Base-by-base conservation (phyloP, 192 early-diverging fungal species). In the Coemansia sp. region DNA sequence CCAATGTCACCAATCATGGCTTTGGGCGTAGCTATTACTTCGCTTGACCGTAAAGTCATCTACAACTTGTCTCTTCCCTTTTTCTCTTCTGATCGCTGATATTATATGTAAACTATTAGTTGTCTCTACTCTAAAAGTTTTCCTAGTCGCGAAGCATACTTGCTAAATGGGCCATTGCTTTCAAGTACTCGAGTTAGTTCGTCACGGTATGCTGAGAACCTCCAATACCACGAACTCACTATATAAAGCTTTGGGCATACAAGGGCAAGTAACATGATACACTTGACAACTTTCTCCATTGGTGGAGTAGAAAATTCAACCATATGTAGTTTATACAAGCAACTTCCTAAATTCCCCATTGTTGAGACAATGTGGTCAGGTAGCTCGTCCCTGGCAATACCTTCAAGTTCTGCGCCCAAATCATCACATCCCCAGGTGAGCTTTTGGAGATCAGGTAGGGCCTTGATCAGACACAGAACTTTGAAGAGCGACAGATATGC, bases 1-100 rank as follows among this genome's bases (percentile, higher is more conserved):
- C 97, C 97, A 0, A 89, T 97, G 79, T 90, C 93, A 12, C 87
- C 92, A 9, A 68, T 98, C 47, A 92, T 94, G 75, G 96, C 94
- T 0, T 92, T 99, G 76, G 92, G 90, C 3, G 93, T 98, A 58
- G 96, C 93, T 3, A 73, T 98, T 11, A 94, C 94, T 3, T 92
- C 91, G 66, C 93, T 98, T 68, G 95, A 97, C 71, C 90, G 90
- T 38, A 97, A 96, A 76, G 75, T 98, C 11, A 93, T 92, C 7
- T 98, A 95, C 61, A 38, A 62, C 38, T 24, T 60, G 57, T 16
- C 57, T 2, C 31, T 60, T 18, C 57, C 57, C 4, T 38, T 34
- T 36, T 60, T 60, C 57, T 60, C 53, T 16, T 31, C 53, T 29
- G 49, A 24, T 22, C 49, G 18, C 49, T 50, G 20, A 22, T 9